Evolutionary conservation across 495 filamentous ascomycete species (phyloP), one percentile per base, ranked within the genome.

Genomic region (Neurospora terricola): DNA sequence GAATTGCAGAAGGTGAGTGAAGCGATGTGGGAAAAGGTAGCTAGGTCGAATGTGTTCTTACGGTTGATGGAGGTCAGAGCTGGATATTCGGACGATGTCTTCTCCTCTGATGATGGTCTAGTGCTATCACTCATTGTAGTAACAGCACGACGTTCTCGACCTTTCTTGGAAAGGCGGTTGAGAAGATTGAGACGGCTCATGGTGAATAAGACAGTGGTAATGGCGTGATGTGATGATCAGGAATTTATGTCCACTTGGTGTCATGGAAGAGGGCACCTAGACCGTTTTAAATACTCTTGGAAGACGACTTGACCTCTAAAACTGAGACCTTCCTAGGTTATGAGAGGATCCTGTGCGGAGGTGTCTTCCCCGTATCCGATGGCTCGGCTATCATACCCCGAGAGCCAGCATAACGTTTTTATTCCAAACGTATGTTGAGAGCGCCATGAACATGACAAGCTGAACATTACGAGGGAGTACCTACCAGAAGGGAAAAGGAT

Each of bases 21-120:
- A 66, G 23, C 2, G 12, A 66, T 7, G 23, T 30, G 54, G 14
- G 14, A 16, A 43, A 68, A 40, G 21, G 9, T 42, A 59, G 43
- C 70, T 34, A 70, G 62, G 30, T 59, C 10, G 4, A 39, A 38
- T 45, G 12, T 69, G 36, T 43, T 14, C 72, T 42, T 74, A 75
- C 76, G 59, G 45, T 42, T 71, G 43, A 76, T 72, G 12, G 76
- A 74, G 54, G 72, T 72, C 12, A 75, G 36, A 23, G 76, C 69
- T n/a, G 48, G 69, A 21, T 73, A 69, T 38, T 69, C 37, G 72
- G 62, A 72, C 23, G 40, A 72, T 34, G 59, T 39, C 69, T 68
- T 69, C 27, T 72, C 69, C 16, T 66, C 70, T 36, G 70, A 23
- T 5, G 23, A 45, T 30, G 39, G 36, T 9, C 54, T 34, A 18